A percentile compares a stretch with the other conserved stretches of the same genome.
Evolutionary conservation across 805 yeast genomes (phyloP).

Genomic region (Cyberlindnera mrakii): DNA sequence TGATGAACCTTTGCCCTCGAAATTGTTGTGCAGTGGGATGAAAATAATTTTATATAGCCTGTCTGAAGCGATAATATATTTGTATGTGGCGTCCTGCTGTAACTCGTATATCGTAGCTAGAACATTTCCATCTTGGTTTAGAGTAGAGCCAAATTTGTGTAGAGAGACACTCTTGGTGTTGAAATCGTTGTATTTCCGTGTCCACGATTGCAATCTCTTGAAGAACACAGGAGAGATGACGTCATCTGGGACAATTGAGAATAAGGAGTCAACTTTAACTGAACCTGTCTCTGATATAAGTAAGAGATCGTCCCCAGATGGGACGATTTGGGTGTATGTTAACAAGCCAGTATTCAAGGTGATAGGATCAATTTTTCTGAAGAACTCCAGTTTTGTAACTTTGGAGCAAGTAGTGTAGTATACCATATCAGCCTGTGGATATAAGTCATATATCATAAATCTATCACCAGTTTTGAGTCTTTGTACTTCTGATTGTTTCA

Average conservation of each 20-base stretch:
- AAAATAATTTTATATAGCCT: constrained; percentile 14
- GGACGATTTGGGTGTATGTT: constrained; percentile 10
- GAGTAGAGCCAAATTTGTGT: constrained; percentile 13
- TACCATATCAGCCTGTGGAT: not conserved
- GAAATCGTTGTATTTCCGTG: constrained; percentile 19
- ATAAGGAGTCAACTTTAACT: constrained; percentile 2
- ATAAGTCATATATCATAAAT: constrained; percentile 16
- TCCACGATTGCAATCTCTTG: constrained; percentile 17
- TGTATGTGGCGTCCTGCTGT: constrained; percentile 13
- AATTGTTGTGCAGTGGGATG: constrained; percentile 9
- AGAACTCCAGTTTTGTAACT: constrained; percentile 5
- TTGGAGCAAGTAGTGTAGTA: constrained; percentile 9
- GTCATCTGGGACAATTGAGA: constrained; percentile 6
- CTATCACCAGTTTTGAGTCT: constrained; percentile 9
- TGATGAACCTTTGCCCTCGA: constrained; percentile 7
- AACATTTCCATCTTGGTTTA: constrained; percentile 15
- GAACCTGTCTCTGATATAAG: constrained; percentile 9
- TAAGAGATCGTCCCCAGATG: constrained; percentile 1
- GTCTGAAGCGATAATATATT: constrained; percentile 21
- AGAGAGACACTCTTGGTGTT: constrained; percentile 14
- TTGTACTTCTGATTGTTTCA: constrained; percentile 1
- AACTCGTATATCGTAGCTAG: constrained; percentile 19
- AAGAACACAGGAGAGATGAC: constrained; percentile 9
- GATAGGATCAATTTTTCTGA: not conserved
- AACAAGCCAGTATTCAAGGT: constrained; percentile 5